phyloP scores from a whole-genome alignment of 176 grass and related monocot genomes.

The Musa itinerans region DNA sequence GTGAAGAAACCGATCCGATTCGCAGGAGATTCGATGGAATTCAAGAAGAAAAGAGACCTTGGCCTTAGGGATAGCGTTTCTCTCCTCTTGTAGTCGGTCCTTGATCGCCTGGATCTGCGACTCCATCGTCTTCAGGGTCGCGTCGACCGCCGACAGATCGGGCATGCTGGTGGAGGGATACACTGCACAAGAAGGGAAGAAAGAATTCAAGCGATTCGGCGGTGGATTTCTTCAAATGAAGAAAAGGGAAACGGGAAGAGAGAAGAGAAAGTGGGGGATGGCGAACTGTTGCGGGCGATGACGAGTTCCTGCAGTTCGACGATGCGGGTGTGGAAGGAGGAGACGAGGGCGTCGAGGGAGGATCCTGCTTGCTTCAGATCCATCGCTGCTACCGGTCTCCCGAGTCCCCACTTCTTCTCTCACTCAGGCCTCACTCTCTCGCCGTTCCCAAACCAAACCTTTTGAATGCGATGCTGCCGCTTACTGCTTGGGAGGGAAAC shows the following conservation, averaged over 20 bases:
- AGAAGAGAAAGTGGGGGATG: background rate
- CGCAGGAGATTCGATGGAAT: background rate
- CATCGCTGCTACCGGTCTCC: background rate
- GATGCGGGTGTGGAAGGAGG: conserved; percentile 54
- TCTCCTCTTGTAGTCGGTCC: conserved; percentile 61
- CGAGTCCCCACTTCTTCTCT: too few species aligned
- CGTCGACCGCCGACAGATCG: conserved; percentile 58
- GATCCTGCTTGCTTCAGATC: conserved; percentile 30
- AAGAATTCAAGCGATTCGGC: background rate
- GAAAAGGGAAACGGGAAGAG: background rate
- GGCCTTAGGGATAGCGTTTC: conserved; percentile 70
- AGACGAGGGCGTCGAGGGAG: conserved; percentile 46
- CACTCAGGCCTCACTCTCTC: background rate
- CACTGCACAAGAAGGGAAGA: conserved; percentile 31
- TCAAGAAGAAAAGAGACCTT: conserved; percentile 47
- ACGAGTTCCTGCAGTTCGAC: conserved; percentile 68
- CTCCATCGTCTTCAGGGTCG: conserved; percentile 63
- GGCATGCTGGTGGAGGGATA: conserved; percentile 44
- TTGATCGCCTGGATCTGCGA: conserved; percentile 58
- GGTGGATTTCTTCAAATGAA: background rate
- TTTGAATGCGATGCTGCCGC: background rate
- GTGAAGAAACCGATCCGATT: background rate
- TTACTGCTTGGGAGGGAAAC: too few species aligned
- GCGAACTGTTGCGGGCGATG: conserved; percentile 81
- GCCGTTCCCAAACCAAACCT: background rate